These are phyloP conservation scores for Chytriomyces hyalinus DNA, from an alignment of 192 early-diverging fungal species.

Conservation along the genomic window DNA sequence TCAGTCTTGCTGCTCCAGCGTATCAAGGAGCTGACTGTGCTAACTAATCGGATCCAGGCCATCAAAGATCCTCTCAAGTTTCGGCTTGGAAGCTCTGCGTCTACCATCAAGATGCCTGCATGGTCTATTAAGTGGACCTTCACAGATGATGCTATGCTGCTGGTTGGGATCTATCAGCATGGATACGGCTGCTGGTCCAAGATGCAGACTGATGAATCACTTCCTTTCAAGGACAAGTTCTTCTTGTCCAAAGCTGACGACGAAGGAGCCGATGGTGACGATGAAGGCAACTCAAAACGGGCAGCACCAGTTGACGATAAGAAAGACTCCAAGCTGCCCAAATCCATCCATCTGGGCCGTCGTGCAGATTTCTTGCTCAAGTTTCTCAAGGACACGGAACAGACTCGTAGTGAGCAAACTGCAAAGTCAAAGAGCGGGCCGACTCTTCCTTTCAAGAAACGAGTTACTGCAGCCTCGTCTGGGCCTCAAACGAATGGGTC, in stretches of 20 bases:
- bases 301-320: slow-evolving; percentile 32
- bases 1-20: slow-evolving; percentile 80
- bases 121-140: slow-evolving; percentile 85
- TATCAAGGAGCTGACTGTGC: slow-evolving; percentile 71
- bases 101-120: slow-evolving; percentile 82
- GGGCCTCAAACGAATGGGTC: slow-evolving; percentile 19
- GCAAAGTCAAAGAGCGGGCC: slow-evolving; percentile 16
- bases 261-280: slow-evolving; percentile 17
- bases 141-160: slow-evolving; percentile 93
- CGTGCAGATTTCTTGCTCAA: slow-evolving; percentile 92
- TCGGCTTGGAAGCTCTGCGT: slow-evolving; percentile 60
- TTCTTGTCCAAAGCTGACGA: slow-evolving; percentile 62
- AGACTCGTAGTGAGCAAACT: slow-evolving; percentile 25
- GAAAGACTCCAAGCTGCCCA: slow-evolving; percentile 68
- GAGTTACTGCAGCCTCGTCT: slow-evolving; percentile 18
- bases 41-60: slow-evolving; percentile 64
- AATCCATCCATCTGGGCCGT: slow-evolving; percentile 82
- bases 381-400: slow-evolving; percentile 74
- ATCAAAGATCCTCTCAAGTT: slow-evolving; percentile 71
- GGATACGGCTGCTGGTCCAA: slow-evolving; percentile 89
- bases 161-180: slow-evolving; percentile 92
- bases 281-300: slow-evolving; percentile 1
- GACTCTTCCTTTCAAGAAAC: slow-evolving; percentile 29
- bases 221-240: slow-evolving; percentile 88
- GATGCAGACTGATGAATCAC: slow-evolving; percentile 78